Base-by-base conservation (phyloP, 257 asterid species). In the Solanum gracilifrons region DNA sequence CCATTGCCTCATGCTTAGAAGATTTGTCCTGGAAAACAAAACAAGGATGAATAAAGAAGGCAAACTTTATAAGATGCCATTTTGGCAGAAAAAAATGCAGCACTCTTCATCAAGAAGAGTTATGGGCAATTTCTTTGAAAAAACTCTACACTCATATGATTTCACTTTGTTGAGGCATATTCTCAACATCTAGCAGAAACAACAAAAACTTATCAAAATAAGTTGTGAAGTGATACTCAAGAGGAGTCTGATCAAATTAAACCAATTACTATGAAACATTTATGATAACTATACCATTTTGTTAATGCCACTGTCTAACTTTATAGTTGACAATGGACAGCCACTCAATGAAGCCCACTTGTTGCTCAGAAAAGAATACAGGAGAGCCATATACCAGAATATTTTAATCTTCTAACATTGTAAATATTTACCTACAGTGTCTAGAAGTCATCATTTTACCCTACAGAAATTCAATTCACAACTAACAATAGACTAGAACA, bases 1-100 rank as follows among this genome's bases (percentile, higher is more conserved):
- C 95, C 82, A 91, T 90, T 83, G 95, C 94, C 91, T 95, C 96
- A 13, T 95, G 98, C 68, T 93, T 92, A 25, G 95, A 91, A 10
- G 94, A 86, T 83, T 92, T 90, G 35, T 93, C 92, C 98, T 94
- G 92, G 85, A 36, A 87, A 76, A 29, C 7, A 77, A 39, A 46
- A 8, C 25, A 79, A 46, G 15, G 85, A 80, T 80, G 39, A 80
- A 27, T 15, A 80, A 80, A 80, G 39, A 46, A 46, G 41, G 39
- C 20, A 18, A 46, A 80, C 27, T 29, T 80, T 46, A 80, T 46
- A 46, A 29, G 85, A 80, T 80, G 68, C 85, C 66, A 16, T 29
- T 29, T 25, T 80, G 16, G 66, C 68, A 46, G 60, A 25, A n/a
- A 76, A 74, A 11, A n/a, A 76, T 51, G 58, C 35, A 64, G 16